phyloP scores from a whole-genome alignment of 2,329 filamentous ascomycete genomes.

The Pseudogymnoascus sp. region DNA sequence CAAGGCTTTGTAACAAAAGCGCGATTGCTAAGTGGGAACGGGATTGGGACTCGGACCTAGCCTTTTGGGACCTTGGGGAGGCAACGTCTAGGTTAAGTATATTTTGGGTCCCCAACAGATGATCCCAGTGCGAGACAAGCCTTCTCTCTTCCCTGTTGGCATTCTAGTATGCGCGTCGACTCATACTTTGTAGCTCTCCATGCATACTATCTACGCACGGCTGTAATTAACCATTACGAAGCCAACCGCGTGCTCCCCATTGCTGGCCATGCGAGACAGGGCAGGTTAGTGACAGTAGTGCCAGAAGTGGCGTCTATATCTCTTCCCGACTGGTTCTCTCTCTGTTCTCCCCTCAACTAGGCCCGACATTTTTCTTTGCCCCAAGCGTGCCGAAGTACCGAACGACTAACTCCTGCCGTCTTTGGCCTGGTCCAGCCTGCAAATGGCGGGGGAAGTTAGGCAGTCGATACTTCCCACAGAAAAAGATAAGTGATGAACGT shows the following conservation, averaged over 20 bases:
- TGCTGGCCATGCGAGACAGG: background rate
- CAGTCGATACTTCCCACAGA: background rate
- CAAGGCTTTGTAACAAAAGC: background rate
- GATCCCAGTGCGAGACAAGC: background rate
- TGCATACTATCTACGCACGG: background rate
- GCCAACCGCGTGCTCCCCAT: background rate
- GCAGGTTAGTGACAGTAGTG: background rate
- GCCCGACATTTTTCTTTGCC: background rate
- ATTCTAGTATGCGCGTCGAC: background rate
- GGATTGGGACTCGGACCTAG: background rate
- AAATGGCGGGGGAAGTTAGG: background rate
- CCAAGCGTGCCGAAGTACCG: background rate
- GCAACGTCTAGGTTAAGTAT: background rate
- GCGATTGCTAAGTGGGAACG: background rate
- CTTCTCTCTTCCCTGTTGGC: background rate
- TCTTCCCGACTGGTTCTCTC: background rate
- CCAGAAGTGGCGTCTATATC: background rate
- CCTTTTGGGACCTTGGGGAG: background rate
- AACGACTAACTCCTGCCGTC: background rate
- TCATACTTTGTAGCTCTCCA: background rate
- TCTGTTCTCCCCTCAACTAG: background rate
- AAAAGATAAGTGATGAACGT: background rate
- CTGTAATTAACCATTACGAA: background rate
- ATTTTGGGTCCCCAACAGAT: background rate
- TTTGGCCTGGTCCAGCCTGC: background rate